Evolutionary conservation across 2,329 filamentous ascomycete genomes (phyloP).

Genomic region (Herpotrichia juniperi): DNA sequence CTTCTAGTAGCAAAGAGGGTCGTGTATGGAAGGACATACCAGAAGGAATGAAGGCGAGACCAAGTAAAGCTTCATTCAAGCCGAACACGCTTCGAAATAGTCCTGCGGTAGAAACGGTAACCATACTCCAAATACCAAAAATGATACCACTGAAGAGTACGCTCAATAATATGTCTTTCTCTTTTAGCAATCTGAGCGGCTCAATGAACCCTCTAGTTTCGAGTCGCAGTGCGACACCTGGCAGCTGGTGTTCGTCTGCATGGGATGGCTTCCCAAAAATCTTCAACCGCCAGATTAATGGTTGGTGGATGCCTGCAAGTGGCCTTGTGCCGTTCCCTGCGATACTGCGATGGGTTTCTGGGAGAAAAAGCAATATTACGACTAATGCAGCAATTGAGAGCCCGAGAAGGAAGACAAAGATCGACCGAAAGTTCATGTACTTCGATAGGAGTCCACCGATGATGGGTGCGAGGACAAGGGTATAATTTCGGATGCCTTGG

Average conservation of each 20-base stretch:
- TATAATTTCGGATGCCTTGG: slow-evolving; percentile 48
- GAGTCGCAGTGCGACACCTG: slow-evolving; percentile 25
- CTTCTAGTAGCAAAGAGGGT: background rate
- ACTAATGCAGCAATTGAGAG: slow-evolving; percentile 47
- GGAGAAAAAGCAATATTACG: slow-evolving; percentile 44
- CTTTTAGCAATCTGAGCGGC: slow-evolving; percentile 50
- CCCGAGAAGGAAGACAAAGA: slow-evolving; percentile 62
- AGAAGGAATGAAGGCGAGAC: slow-evolving; percentile 51
- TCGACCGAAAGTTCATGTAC: slow-evolving; percentile 41
- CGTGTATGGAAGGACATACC: slow-evolving; percentile 17
- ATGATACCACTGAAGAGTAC: slow-evolving; percentile 53
- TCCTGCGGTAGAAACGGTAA: slow-evolving; percentile 52
- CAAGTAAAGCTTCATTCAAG: slow-evolving; percentile 48
- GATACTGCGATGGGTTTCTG: slow-evolving; percentile 45
- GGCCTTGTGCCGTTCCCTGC: slow-evolving; percentile 35
- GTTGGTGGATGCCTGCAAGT: slow-evolving; percentile 49
- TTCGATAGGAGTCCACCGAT: slow-evolving; percentile 34
- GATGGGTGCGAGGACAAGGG: slow-evolving; percentile 34
- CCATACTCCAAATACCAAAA: slow-evolving; percentile 58
- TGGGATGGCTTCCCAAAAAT: slow-evolving; percentile 5
- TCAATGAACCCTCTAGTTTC: slow-evolving; percentile 42
- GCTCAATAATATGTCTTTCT: slow-evolving; percentile 55
- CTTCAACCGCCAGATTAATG: slow-evolving; percentile 42
- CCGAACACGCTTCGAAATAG: slow-evolving; percentile 48
- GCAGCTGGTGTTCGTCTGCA: slow-evolving; percentile 2